phyloP scores from a whole-genome alignment of 1,284 basidiomycete species.

The Fistulina hepatica region DNA sequence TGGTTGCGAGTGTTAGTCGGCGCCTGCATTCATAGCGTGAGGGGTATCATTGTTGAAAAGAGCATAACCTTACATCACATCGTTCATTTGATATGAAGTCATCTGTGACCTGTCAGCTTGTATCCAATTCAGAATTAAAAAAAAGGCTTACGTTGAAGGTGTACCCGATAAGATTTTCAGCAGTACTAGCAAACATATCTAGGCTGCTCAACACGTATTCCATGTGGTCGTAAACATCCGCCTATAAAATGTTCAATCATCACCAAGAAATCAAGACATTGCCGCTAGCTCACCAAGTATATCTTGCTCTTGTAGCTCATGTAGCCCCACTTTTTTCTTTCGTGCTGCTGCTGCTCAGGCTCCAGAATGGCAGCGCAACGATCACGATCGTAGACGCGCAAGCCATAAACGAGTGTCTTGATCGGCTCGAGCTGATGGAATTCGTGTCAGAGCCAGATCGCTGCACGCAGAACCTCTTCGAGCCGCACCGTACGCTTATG shows the following conservation, averaged over 20 bases:
- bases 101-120: slow-evolving; percentile 33
- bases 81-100: slow-evolving; percentile 61
- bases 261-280: neutral
- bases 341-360: slow-evolving; percentile 19
- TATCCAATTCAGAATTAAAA: neutral
- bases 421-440: slow-evolving; percentile 49
- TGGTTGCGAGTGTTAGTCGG: slow-evolving; percentile 42
- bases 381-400: slow-evolving; percentile 55
- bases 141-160: slow-evolving; percentile 47
- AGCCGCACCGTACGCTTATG: slow-evolving; percentile 62
- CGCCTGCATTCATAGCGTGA: slow-evolving; percentile 22
- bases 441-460: no score
- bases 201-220: slow-evolving; percentile 54
- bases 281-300: slow-evolving; percentile 39
- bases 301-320: slow-evolving; percentile 62
- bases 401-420: slow-evolving; percentile 53
- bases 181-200: slow-evolving; percentile 57
- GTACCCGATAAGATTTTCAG: slow-evolving; percentile 61
- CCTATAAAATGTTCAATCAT: slow-evolving; percentile 25
- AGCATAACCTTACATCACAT: slow-evolving; percentile 39
- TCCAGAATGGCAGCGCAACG: slow-evolving; percentile 46
- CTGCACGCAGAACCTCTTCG: no score
- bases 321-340: slow-evolving; percentile 31
- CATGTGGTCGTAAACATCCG: slow-evolving; percentile 63
- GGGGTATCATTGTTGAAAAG: neutral